Evolutionary conservation across 805 yeast genomes (phyloP), one percentile per base, ranked within the genome.

Genomic region (Pachysolen tannophilus): DNA sequence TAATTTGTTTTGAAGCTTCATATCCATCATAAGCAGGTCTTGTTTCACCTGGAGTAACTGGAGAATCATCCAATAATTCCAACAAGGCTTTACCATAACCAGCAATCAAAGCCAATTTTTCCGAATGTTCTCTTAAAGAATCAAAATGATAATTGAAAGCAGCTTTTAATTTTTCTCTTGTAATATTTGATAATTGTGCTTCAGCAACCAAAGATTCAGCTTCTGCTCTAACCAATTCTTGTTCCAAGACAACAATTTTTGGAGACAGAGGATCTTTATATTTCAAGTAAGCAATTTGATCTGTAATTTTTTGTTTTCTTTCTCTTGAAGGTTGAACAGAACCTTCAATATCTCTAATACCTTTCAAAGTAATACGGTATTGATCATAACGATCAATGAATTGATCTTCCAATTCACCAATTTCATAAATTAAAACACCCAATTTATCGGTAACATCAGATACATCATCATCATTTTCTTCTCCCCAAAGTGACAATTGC

Each of bases 201-300:
- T 90, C 98, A 41, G 98, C 98, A 53, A 90, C 98, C 52, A 90
- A 78, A 34, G 96, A 86, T 69, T 92, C 97, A 47, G 97, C 97
- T 72, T 90, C 98, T 34, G 97, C 97, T 66, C 98, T 81, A 48
- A 92, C 97, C 60, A 92, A 76, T 68, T 92, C 97, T 70, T 92
- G 97, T 73, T 90, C 98, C 61, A 90, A 77, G 37, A 88, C 90
- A 46, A 84, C 79, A 48, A 90, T 83, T 73, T 90, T 90, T 61
- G 96, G 94, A 37, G 96, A 86, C 67, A 83, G 86, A 45, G 98
- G 97, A 64, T 90, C 97, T 75, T 90, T 90, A 75, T 92, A 92
- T 71, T 92, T 92, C 66, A 90, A 77, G 66, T 85, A 86, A 44
- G 97, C 97, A 66, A 90, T 90, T 69, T 88, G 88, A 63, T 90